Evolutionary conservation across 2,329 filamentous ascomycete species (phyloP).

Genomic region (Metarhizium sp.): DNA sequence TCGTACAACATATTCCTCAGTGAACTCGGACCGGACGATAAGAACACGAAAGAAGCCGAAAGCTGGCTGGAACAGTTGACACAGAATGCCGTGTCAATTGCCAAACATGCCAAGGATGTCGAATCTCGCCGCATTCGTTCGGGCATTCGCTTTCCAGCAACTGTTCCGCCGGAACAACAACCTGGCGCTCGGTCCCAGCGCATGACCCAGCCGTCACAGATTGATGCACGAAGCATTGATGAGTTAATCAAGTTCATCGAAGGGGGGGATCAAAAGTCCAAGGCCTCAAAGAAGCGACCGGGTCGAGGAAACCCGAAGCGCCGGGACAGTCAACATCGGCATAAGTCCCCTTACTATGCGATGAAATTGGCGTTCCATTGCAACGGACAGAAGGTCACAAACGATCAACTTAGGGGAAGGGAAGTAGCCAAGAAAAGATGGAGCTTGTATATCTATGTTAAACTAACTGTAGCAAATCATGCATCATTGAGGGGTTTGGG

Average conservation of each 20-base stretch:
- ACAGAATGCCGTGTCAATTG: conserved; percentile 87
- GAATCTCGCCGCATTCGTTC: conserved; percentile 65
- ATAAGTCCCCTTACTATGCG: not conserved
- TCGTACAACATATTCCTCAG: conserved; percentile 91
- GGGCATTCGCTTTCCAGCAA: conserved; percentile 54
- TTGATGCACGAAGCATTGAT: conserved; percentile 80
- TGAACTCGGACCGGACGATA: conserved; percentile 80
- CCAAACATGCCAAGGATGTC: conserved; percentile 84
- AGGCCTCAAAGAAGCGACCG: conserved; percentile 45
- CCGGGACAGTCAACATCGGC: conserved; percentile 21
- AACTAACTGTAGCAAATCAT: not conserved
- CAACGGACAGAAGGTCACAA: not conserved
- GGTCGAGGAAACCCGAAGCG: conserved; percentile 47
- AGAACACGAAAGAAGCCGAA: conserved; percentile 97
- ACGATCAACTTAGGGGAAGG: not conserved
- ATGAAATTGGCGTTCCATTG: not conserved
- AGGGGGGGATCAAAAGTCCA: conserved; percentile 50
- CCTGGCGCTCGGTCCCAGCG: conserved; percentile 23
- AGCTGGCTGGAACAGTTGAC: conserved; percentile 94
- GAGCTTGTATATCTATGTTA: not conserved
- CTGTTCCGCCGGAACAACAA: conserved; percentile 16
- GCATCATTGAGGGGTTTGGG: not conserved
- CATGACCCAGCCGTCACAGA: conserved; percentile 19
- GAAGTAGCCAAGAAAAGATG: not conserved
- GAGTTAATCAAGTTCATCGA: conserved; percentile 94